phyloP scores from a whole-genome alignment of 495 filamentous ascomycete genomes.

The Neurospora sublineolata region DNA sequence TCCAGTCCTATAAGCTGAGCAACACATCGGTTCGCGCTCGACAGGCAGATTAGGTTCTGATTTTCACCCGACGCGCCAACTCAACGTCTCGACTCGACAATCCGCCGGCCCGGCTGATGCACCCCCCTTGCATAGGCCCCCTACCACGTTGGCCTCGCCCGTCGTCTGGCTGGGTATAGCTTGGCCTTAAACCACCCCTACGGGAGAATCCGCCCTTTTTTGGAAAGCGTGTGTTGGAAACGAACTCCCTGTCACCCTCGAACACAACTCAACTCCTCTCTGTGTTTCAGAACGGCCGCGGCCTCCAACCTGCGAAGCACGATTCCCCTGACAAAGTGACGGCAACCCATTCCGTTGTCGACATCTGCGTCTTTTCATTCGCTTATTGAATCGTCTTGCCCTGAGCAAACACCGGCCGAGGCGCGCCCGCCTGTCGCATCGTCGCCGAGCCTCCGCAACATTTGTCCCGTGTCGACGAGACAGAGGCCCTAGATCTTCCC shows the following conservation, averaged over 20 bases:
- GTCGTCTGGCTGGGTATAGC: background rate
- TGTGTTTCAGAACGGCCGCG: slow-evolving; percentile 35
- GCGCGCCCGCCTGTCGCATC: background rate
- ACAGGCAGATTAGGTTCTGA: background rate
- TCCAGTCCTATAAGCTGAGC: background rate
- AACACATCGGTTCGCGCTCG: background rate
- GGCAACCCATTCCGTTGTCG: slow-evolving; percentile 10
- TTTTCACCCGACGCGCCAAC: background rate
- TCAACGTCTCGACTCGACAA: background rate
- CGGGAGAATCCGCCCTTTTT: background rate
- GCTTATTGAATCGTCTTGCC: background rate
- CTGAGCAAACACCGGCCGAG: background rate
- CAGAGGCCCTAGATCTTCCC: no score
- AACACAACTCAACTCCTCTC: slow-evolving; percentile 28
- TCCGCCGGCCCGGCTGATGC: background rate
- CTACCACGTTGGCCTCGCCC: background rate
- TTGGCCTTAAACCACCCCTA: background rate
- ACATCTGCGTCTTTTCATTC: slow-evolving; percentile 3
- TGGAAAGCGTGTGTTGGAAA: slow-evolving; percentile 5
- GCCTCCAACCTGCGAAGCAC: slow-evolving; percentile 20
- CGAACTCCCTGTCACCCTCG: slow-evolving; percentile 21
- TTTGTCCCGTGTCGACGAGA: background rate
- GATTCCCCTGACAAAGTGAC: slow-evolving; percentile 9
- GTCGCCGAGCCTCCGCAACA: background rate
- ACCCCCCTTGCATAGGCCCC: slow-evolving; percentile 6